Percentiles rank a stretch among this genome's conserved stretches.
Evolutionary conservation across 176 grass and related monocot genomes (phyloP).

Genomic region (Triticum turgidum): DNA sequence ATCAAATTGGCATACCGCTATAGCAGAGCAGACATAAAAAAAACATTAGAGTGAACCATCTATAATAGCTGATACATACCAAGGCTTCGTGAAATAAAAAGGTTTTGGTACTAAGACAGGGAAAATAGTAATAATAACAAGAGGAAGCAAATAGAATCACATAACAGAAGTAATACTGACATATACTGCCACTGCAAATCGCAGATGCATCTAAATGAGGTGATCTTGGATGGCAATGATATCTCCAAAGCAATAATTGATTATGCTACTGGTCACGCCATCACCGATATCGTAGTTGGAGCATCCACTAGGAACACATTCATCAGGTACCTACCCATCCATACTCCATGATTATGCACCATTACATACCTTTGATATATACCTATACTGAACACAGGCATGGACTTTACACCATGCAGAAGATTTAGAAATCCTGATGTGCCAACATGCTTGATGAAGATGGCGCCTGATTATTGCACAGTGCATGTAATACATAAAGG

Average conservation of each 20-base stretch:
- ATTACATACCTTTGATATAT: slow-evolving; percentile 31
- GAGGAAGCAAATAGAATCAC: slow-evolving; percentile 1
- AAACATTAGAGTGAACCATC: neutral
- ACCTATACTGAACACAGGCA: slow-evolving; percentile 31
- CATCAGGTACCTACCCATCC: slow-evolving; percentile 44
- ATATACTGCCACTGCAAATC: slow-evolving; percentile 11
- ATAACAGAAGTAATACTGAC: slow-evolving; percentile 7
- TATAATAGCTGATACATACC: slow-evolving; percentile 9
- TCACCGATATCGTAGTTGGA: slow-evolving; percentile 66
- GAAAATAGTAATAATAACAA: neutral
- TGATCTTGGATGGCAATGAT: slow-evolving; percentile 66
- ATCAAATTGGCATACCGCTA: neutral
- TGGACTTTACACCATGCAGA: slow-evolving; percentile 48
- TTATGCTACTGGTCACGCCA: slow-evolving; percentile 42
- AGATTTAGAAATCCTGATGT: slow-evolving; percentile 83
- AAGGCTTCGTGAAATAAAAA: slow-evolving; percentile 12
- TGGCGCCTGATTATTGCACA: slow-evolving; percentile 74
- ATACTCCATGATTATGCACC: slow-evolving; percentile 13
- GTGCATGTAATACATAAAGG: slow-evolving; percentile 89
- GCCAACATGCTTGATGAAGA: slow-evolving; percentile 79
- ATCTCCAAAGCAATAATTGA: slow-evolving; percentile 75
- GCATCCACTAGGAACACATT: slow-evolving; percentile 63
- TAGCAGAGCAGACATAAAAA: neutral
- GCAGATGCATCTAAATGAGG: slow-evolving; percentile 85
- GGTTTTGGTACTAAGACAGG: neutral